Evolutionary conservation across 1,284 basidiomycete species (phyloP), one percentile per base, ranked within the genome.

Genomic region (Abortiporus biennis): DNA sequence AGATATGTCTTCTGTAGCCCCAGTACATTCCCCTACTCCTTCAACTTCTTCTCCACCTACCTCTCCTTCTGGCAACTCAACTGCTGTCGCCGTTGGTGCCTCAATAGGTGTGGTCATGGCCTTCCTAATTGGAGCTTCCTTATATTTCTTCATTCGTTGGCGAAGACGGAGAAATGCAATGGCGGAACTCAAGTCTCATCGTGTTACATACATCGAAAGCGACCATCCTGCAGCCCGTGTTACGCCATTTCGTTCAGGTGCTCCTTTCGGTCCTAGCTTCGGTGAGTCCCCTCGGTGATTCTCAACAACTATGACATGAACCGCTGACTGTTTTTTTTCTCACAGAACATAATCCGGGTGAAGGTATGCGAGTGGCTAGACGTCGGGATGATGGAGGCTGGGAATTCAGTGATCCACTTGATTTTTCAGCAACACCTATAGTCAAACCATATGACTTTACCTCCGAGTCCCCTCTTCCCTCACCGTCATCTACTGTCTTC

Each of bases 331-430:
- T n/a, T n/a, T n/a, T n/a, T n/a, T n/a, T n/a, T n/a, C 4, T n/a
- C 9, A 32, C 39, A 62, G 61, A 49, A 6, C 57, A 58, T 44
- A 46, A 47, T 13, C 61, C 61, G 1, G 61, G 61, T 4, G 53
- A 55, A 45, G 57, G 55, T 47, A 63, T 63, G 61, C 59, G 61
- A 40, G 52, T 61, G 31, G 61, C 59, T 13, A 54, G 48, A 36
- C 55, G 58, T 13, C 55, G 57, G 2, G 49, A 52, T 2, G 57
- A 61, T 40, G 61, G 61, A 25, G 57, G 54, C 1, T 63, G 61
- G 61, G 53, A 55, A n/a, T 63, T 62, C 48, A 42, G 40, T 8
- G 41, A 46, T 4, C 40, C 48, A n/a, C 30, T 46, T 46, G 44
- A 8, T 29, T 35, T 40, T 22, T 42, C 16, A 32, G 36, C 19